Percentiles rank a stretch among this genome's conserved stretches.
phyloP scores from a whole-genome alignment of 495 filamentous ascomycete species.

The Aspergillus affinis region DNA sequence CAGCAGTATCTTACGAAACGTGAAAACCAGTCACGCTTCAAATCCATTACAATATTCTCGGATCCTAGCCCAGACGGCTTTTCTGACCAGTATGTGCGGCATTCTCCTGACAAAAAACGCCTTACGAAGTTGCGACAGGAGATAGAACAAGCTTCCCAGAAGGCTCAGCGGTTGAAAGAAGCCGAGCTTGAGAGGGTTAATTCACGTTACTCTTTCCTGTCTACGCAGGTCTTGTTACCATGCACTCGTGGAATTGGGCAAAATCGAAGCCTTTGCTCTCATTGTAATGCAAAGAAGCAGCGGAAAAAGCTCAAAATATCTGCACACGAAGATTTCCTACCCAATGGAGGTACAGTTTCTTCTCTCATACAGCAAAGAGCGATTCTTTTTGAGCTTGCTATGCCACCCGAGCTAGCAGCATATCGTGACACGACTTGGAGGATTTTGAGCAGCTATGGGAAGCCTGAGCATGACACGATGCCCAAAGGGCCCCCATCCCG shows the following conservation, averaged over 20 bases:
- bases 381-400: conserved; percentile 54
- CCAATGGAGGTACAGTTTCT: conserved; percentile 21
- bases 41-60: conserved; percentile 39
- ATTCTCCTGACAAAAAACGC: conserved; percentile 9
- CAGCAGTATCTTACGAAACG: conserved; percentile 35
- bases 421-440: conserved; percentile 54
- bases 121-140: conserved; percentile 26
- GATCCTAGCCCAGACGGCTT: conserved; percentile 36
- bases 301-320: conserved; percentile 38
- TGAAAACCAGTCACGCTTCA: conserved; percentile 9
- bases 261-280: neutral
- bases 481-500: neutral
- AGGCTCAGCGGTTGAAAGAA: conserved; percentile 29
- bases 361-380: conserved; percentile 23
- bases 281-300: neutral
- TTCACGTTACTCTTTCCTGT: conserved; percentile 30
- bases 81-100: conserved; percentile 42
- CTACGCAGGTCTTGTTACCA: conserved; percentile 29
- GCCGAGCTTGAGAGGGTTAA: conserved; percentile 34
- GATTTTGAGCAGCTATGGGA: conserved; percentile 36
- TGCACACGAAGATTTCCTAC: conserved; percentile 60
- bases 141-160: conserved; percentile 30
- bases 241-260: conserved; percentile 23
- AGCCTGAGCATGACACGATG: conserved; percentile 14
- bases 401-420: conserved; percentile 39